Evolutionary conservation across 2,329 filamentous ascomycete genomes (phyloP).

Genomic region (Trichophaea hybrida): DNA sequence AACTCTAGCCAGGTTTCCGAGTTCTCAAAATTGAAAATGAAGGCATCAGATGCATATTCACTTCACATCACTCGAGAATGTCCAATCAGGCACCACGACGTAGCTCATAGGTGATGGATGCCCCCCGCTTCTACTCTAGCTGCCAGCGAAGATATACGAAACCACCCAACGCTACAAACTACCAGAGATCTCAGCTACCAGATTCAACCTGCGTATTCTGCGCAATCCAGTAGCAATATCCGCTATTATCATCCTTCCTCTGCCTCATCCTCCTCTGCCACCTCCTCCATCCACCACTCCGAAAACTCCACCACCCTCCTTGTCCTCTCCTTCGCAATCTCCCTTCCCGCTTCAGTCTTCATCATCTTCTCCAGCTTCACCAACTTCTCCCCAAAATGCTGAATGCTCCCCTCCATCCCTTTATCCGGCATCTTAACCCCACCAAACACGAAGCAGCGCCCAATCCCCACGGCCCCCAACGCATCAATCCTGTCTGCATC

Average conservation of each 20-base stretch:
- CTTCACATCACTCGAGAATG: too few species aligned
- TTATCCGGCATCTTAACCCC: slow-evolving; percentile 43
- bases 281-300: slow-evolving; percentile 37
- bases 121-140: too few species aligned
- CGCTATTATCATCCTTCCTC: background rate
- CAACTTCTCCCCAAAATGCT: slow-evolving; percentile 66
- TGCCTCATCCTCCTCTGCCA: background rate
- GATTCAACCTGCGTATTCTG: too few species aligned
- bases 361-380: slow-evolving; percentile 47
- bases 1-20: too few species aligned
- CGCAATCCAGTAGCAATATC: too few species aligned
- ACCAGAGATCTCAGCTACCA: too few species aligned
- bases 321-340: slow-evolving; percentile 38
- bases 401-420: slow-evolving; percentile 50
- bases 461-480: slow-evolving; percentile 74
- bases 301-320: slow-evolving; percentile 38
- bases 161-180: too few species aligned
- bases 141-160: too few species aligned
- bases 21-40: too few species aligned
- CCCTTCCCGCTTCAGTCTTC: slow-evolving; percentile 42
- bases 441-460: slow-evolving; percentile 60
- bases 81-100: too few species aligned
- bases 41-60: too few species aligned
- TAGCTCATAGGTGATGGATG: too few species aligned
- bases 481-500: slow-evolving; percentile 89